Evolutionary conservation across 2,329 filamentous ascomycete genomes (phyloP).

Genomic region (Pyricularia grisea): DNA sequence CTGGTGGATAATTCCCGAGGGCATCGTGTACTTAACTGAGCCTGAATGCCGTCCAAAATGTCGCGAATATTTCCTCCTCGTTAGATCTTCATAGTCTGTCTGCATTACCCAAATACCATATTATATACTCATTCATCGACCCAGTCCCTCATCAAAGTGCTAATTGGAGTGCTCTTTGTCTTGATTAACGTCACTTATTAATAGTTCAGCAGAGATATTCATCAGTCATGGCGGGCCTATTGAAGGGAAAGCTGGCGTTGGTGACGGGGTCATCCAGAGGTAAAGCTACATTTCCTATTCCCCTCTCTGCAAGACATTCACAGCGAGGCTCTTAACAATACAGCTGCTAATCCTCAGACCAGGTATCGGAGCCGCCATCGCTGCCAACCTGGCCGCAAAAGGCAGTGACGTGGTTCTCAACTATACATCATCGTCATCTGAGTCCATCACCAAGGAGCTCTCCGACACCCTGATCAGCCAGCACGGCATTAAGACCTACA

Average conservation of each 20-base stretch:
- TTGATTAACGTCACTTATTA: not conserved
- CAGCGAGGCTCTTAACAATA: not conserved
- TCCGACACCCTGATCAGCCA: slow-evolving; percentile 45
- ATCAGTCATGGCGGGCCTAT: slow-evolving; percentile 8
- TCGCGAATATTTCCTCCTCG: not conserved
- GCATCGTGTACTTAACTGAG: not conserved
- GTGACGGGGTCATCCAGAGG: slow-evolving; percentile 9
- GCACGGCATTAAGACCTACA: slow-evolving; percentile 50
- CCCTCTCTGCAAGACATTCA: not conserved
- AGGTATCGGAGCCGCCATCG: slow-evolving; percentile 63
- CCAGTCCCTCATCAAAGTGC: not conserved
- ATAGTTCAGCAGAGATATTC: not conserved
- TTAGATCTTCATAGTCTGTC: not conserved
- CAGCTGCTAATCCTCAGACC: not conserved
- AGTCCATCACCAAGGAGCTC: slow-evolving; percentile 44
- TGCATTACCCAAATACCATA: not conserved
- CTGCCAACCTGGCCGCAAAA: slow-evolving; percentile 62
- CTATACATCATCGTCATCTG: slow-evolving; percentile 45
- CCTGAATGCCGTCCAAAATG: not conserved
- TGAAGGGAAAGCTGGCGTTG: slow-evolving; percentile 12
- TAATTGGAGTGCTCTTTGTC: not conserved
- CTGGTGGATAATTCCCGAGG: not conserved
- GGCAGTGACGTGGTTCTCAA: slow-evolving; percentile 61
- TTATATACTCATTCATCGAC: not conserved
- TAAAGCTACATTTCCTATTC: not conserved